Evolutionary conservation across 2,329 filamentous ascomycete genomes (phyloP).

Genomic region (Trichothecium roseum): DNA sequence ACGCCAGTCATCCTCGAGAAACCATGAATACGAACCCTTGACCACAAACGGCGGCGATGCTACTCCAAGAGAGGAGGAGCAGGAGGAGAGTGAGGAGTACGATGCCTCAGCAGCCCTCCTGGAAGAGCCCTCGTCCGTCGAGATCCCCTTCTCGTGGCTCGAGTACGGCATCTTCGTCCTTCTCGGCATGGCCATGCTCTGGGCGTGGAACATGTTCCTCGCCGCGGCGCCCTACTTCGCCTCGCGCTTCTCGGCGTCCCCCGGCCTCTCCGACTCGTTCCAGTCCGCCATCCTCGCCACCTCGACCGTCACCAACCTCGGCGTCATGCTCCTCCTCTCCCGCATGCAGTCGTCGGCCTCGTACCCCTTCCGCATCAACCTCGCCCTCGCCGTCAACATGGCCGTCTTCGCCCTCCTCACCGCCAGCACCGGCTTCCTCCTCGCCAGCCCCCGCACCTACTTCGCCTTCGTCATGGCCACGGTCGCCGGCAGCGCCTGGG

Average conservation of each 20-base stretch:
- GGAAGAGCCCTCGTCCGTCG: conserved; percentile 16
- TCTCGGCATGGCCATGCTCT: conserved; percentile 87
- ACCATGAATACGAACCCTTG: conserved; percentile 22
- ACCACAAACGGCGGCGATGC: conserved; percentile 14
- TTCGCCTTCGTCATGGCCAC: conserved; percentile 73
- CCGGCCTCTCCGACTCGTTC: conserved; percentile 70
- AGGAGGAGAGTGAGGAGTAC: not conserved
- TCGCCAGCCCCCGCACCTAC: conserved; percentile 55
- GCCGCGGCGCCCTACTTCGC: conserved; percentile 92
- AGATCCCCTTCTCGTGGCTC: conserved; percentile 64
- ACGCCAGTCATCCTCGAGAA: conserved; percentile 10
- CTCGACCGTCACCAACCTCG: conserved; percentile 74
- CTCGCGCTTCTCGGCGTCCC: conserved; percentile 72
- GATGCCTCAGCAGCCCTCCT: conserved; percentile 11
- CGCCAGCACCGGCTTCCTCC: conserved; percentile 63
- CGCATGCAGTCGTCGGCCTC: conserved; percentile 73
- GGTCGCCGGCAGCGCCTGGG: conserved; percentile 69
- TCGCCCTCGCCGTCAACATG: conserved; percentile 69
- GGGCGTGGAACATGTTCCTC: conserved; percentile 99
- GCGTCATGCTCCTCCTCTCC: conserved; percentile 64
- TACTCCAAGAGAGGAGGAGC: conserved; percentile 16
- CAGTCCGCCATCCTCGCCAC: conserved; percentile 83
- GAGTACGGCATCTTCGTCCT: conserved; percentile 81
- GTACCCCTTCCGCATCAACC: conserved; percentile 77
- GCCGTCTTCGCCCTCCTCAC: conserved; percentile 67